Base-by-base conservation (phyloP, 106 monocot species). In the Alisma plantagoaquatica region DNA sequence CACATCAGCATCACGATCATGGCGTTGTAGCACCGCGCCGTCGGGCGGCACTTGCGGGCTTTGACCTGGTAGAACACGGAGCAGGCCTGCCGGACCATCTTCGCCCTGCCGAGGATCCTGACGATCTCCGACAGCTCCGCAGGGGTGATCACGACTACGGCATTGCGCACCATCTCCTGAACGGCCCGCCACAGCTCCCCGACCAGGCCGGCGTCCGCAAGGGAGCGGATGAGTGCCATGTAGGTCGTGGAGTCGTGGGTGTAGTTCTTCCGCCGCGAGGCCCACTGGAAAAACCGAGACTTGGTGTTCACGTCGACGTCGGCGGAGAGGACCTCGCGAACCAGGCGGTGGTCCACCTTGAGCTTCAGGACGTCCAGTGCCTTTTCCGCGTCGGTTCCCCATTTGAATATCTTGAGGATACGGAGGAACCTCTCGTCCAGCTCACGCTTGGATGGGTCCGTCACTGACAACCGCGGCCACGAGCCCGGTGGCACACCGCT, bases 311-410 rank as follows among this genome's bases (percentile, higher is more conserved):
- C 62, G 11, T 84, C 96, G 10, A 89, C 65, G 31, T 84, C 62
- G 11, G 78, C 56, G 21, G 56, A 68, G 46, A 96, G 20, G 46
- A 96, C 69, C 51, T 81, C 70, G 1, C 70, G 84, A 29, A 96
- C 84, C 25, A 96, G 54, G 42, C 84, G 82, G 75, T 65, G 77
- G 48, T 96, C 94, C 22, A 96, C 70, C 58, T 69, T 72, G 38
- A 96, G 61, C 88, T 76, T 81, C 41, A 96, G 70, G 12, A 96
- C 96, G 55, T 89, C 84, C 46, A 96, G 23, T 6, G 94, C 94
- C 67, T 75, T 89, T 73, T 96, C 94, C 8, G 88, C 88, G 41
- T 96, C 94, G 0, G 96, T 68, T 2, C 96, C 96, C 96, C 96
- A 96, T 38, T 84, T 89, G 54, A 96, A 96, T 43, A 96, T 96